A percentile compares a stretch with the other conserved stretches of the same genome.
These are phyloP conservation scores for Rugonectria rugulosa DNA, from an alignment of 2,329 filamentous ascomycete genomes.

Conservation along the genomic window DNA sequence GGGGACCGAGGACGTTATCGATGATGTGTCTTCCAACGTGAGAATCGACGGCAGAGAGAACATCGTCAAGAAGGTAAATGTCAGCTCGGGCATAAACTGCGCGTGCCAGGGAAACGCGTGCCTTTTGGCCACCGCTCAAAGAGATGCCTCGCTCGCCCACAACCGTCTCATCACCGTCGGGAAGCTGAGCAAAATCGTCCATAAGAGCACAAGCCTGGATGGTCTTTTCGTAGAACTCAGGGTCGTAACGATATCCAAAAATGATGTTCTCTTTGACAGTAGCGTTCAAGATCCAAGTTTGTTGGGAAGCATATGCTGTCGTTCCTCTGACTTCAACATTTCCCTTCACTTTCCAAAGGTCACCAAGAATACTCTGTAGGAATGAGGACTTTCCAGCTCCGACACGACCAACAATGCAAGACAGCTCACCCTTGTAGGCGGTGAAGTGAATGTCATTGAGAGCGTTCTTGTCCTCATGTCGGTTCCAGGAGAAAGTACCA, in stretches of 20 bases:
- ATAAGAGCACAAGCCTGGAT: constrained; percentile 88
- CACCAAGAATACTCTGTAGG: constrained; percentile 85
- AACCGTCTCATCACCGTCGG: constrained; percentile 95
- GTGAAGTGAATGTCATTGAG: constrained; percentile 87
- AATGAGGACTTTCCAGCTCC: constrained; percentile 95
- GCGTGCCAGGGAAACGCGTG: constrained; percentile 87
- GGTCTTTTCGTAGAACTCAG: constrained; percentile 92
- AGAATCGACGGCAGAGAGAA: constrained; percentile 96
- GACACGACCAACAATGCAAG: constrained; percentile 93
- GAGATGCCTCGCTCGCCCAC: constrained; percentile 98
- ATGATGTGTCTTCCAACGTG: constrained; percentile 96
- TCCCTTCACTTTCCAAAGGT: constrained; percentile 89
- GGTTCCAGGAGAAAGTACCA: constrained; percentile 94
- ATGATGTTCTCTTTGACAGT: constrained; percentile 97
- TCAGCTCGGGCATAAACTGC: constrained; percentile 98
- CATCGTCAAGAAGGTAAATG: constrained; percentile 92
- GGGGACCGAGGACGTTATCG: constrained; percentile 87
- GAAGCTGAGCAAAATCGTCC: constrained; percentile 90
- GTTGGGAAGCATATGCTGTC: constrained; percentile 91
- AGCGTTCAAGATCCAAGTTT: constrained; percentile 97
- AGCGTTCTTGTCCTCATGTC: constrained; percentile 73
- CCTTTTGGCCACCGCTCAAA: constrained; percentile 94
- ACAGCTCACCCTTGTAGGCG: constrained; percentile 90
- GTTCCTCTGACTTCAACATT: constrained; percentile 82
- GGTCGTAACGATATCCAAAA: constrained; percentile 94